Base-by-base conservation (phyloP, 1,284 basidiomycete genomes). In the Trametes sp. region DNA sequence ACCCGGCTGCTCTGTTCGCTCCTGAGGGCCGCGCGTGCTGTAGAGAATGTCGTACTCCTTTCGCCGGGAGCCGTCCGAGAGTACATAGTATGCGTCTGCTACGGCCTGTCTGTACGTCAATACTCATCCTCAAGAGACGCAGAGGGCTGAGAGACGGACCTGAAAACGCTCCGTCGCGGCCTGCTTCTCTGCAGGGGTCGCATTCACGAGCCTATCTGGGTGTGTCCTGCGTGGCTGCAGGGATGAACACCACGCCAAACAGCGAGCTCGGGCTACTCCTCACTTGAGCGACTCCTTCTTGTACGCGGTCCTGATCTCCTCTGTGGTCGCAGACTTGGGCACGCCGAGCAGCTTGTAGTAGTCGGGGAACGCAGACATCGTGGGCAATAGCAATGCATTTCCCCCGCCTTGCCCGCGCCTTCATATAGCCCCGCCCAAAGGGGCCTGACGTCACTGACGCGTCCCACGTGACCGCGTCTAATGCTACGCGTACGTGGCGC, bases 61-160 rank as follows among this genome's bases (percentile, higher is more conserved):
- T 57, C 92, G 85, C 56, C 95, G 83, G 45, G 87, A 81, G 1
- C 87, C 77, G 77, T 98, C 94, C 0, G 94, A 96, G 28, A 98
- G 86, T 9, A 98, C 93, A 75, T 96, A 98, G 80, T 98, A 98
- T 11, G 96, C 96, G 78, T 98, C 96, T 54, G 96, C 95, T 63
- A 98, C 90, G 14, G 89, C 88, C 92, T 94, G 73, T 13, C 9
- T 0, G n/a, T 11, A 21, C 8, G 29, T 29, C 54, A 36, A 13
- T 14, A 46, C 6, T 23, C 7, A 2, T 8, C 13, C 10, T 31
- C 2, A 10, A 29, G 13, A 46, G n/a, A 11, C 50, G 26, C 23
- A 44, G 51, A 10, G 51, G 10, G n/a, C 13, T 35, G 28, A 42
- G 7, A n/a, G 31, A 51, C 67, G n/a, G 65, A 87, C 88, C 79